Evolutionary conservation across 495 filamentous ascomycete genomes (phyloP), one percentile per base, ranked within the genome.

Genomic region (Aspergillus cavernicola): DNA sequence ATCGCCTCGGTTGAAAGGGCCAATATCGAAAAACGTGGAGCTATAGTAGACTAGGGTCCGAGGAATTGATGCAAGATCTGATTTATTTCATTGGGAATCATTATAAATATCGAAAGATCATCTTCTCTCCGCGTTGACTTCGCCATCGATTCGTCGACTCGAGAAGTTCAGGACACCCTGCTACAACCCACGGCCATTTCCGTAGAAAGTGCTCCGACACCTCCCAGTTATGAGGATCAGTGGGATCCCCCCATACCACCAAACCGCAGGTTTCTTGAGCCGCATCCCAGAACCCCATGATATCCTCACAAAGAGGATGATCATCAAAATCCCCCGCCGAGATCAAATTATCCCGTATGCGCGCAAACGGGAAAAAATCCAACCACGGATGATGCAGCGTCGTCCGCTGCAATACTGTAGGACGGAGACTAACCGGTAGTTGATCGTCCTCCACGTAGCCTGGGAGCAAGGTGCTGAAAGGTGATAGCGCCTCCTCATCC

Each of bases 181-280:
- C 60, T 8, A 82, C 56, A 16, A 80, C 56, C 65, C 75, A 81
- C 2, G 71, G 64, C 75, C 76, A 81, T 23, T 78, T 78, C 49
- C 66, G 67, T 22, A 75, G 41, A 57, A 82, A 82, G 0, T 62
- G 56, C 56, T 78, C 75, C 0, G 69, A 75, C 13, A 81, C 57
- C 57, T 81, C 77, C 77, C 78, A 82, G 26, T 67, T 74, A 2
- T 56, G 55, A 29, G 68, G 65, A 55, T 71, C 66, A 66, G 73
- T 72, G 0, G 78, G 74, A 31, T 79, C 73, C 8, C 77, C 75
- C 78, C 78, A 80, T 1, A 82, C 69, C n/a, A 82, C 26, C 29
- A 78, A 15, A 1, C 73, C 73, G 26, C 63, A 67, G 16, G 62
- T 50, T 24, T 69, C 63, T 0, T 58, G 49, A 2, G 68, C 58